Percentiles rank a stretch among this genome's conserved stretches.
Evolutionary conservation across 768 basidiomycete species (phyloP).

Genomic region (Mycena vulgaris): DNA sequence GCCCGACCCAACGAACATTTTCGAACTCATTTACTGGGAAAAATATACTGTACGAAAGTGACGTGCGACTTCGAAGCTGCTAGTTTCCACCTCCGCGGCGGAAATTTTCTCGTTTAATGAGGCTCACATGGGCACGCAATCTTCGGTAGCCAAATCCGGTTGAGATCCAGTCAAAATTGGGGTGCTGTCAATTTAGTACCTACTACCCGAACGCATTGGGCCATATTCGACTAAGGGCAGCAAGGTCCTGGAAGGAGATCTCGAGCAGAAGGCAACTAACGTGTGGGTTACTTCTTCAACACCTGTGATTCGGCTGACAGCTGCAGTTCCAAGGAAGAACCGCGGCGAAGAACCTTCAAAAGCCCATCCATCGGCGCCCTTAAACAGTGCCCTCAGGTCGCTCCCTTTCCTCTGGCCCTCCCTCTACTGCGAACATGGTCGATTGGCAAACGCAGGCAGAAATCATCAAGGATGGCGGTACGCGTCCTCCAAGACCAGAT

Average conservation of each 20-base stretch:
- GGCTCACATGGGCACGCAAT: neutral
- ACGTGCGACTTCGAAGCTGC: neutral
- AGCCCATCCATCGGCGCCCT: slow-evolving; percentile 11
- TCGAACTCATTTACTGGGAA: neutral
- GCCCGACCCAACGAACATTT: neutral
- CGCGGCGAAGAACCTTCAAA: slow-evolving; percentile 9
- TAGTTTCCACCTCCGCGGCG: neutral
- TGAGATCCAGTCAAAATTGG: slow-evolving; percentile 4
- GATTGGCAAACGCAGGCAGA: slow-evolving; percentile 69
- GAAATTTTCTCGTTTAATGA: neutral
- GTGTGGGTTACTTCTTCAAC: neutral
- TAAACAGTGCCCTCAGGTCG: slow-evolving; percentile 25
- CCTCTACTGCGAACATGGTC: slow-evolving; percentile 59
- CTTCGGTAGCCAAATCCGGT: slow-evolving; percentile 17
- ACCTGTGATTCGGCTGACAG: slow-evolving; percentile 22
- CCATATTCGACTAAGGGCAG: neutral
- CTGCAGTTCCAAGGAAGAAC: slow-evolving; percentile 36
- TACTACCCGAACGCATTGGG: no score
- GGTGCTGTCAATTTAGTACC: neutral
- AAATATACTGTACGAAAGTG: no score
- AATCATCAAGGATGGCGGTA: slow-evolving; percentile 65
- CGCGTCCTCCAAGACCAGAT: slow-evolving; percentile 28
- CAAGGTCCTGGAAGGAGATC: no score
- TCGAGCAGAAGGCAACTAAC: slow-evolving; percentile 5
- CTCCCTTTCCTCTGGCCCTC: slow-evolving; percentile 33